phyloP scores from a whole-genome alignment of 495 filamentous ascomycete species.

The Neurospora sp. region DNA sequence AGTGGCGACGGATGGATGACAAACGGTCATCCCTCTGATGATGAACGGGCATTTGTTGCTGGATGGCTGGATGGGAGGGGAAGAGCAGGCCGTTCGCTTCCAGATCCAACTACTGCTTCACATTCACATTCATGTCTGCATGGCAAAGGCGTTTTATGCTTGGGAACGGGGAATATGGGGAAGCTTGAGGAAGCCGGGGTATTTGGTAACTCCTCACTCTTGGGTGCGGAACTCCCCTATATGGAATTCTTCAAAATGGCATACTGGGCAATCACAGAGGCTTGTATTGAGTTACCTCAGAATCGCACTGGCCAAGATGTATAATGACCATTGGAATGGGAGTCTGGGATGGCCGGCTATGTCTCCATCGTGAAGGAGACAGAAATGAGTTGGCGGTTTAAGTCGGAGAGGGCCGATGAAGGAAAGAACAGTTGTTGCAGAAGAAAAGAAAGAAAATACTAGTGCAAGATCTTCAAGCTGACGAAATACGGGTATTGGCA shows the following conservation, averaged over 20 bases:
- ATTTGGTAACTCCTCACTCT: background rate
- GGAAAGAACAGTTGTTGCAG: background rate
- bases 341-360: background rate
- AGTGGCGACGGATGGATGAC: background rate
- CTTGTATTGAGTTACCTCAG: conserved; percentile 18
- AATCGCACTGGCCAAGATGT: conserved; percentile 16
- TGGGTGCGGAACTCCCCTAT: background rate
- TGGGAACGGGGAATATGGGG: background rate
- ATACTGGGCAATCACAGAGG: background rate
- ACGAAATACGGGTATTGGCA: background rate
- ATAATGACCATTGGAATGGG: background rate
- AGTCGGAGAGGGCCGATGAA: background rate
- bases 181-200: background rate
- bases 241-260: background rate
- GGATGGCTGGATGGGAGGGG: background rate
- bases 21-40: background rate
- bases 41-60: background rate
- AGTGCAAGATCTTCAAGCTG: background rate
- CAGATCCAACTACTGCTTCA: background rate
- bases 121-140: conserved; percentile 11
- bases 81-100: background rate
- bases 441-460: background rate
- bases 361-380: background rate
- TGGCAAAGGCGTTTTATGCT: conserved; percentile 22
- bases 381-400: background rate